Conservation (phyloP, 2,329 filamentous ascomycete genomes). For the Pseudogymnoascus sp. region DNA sequence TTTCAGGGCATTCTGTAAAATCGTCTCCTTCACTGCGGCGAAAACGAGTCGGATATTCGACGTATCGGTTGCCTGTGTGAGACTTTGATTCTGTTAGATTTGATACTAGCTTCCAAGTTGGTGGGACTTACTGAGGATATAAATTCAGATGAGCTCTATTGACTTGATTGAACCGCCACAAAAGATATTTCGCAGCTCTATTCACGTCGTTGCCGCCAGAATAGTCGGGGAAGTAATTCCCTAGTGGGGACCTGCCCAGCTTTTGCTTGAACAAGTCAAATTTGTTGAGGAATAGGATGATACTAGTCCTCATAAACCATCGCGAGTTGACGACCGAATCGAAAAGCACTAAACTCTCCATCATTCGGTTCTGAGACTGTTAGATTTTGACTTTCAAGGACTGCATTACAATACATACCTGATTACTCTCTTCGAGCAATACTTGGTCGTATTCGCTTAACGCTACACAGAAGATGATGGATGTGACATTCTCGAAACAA, state of each 20-base stretch:
- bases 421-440: constrained; percentile 90
- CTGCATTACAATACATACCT: constrained; percentile 50
- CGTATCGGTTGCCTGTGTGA: constrained; percentile 97
- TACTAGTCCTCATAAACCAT: constrained; percentile 99
- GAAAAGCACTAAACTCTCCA: constrained; percentile 93
- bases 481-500: constrained; percentile 99
- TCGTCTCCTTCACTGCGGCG: constrained; percentile 97
- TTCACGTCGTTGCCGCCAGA: constrained; percentile 97
- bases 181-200: constrained; percentile 91
- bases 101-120: constrained; percentile 8
- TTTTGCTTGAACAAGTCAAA: constrained; percentile 98
- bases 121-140: constrained; percentile 79
- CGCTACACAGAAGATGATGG: constrained; percentile 98
- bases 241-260: constrained; percentile 77
- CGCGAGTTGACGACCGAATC: constrained; percentile 98
- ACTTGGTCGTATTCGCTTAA: constrained; percentile 98
- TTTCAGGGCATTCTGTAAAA: constrained; percentile 94
- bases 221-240: constrained; percentile 96
- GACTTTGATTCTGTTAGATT: constrained; percentile 42
- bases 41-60: constrained; percentile 98
- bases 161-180: constrained; percentile 98
- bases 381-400: constrained; percentile 12
- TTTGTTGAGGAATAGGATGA: constrained; percentile 98
- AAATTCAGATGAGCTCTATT: constrained; percentile 93
- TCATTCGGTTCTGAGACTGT: constrained; percentile 82